phyloP scores from a whole-genome alignment of 768 basidiomycete genomes.

The Podaxis sp. region DNA sequence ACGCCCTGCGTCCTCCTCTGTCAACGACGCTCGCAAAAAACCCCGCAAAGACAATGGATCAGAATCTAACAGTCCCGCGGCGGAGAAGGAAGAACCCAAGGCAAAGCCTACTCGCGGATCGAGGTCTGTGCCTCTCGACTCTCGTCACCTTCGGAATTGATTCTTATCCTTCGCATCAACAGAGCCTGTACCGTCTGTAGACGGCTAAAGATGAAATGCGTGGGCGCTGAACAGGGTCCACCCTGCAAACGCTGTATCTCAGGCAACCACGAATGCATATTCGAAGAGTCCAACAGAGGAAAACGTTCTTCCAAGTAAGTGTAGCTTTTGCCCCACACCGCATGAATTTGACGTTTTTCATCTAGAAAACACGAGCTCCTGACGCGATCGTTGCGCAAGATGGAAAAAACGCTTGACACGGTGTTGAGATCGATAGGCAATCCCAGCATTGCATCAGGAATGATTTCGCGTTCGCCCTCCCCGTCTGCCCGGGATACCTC shows the following conservation, averaged over 20 bases:
- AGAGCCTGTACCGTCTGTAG: slow-evolving; percentile 93
- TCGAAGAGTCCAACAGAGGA: slow-evolving; percentile 95
- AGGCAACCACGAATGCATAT: slow-evolving; percentile 88
- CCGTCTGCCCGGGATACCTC: slow-evolving; percentile 54
- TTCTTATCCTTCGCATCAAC: slow-evolving; percentile 17
- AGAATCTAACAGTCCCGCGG: slow-evolving; percentile 47
- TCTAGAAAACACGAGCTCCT: slow-evolving; percentile 80
- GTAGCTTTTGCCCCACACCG: slow-evolving; percentile 4
- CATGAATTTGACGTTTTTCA: slow-evolving; percentile 23
- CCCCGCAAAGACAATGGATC: slow-evolving; percentile 58
- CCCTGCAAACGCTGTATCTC: slow-evolving; percentile 85
- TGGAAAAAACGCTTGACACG: slow-evolving; percentile 92
- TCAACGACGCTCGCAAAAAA: slow-evolving; percentile 54
- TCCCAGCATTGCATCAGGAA: slow-evolving; percentile 72
- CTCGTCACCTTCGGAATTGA: background rate
- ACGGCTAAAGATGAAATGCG: slow-evolving; percentile 91
- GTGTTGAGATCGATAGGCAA: slow-evolving; percentile 88
- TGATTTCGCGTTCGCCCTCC: slow-evolving; percentile 81
- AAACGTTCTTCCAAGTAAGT: slow-evolving; percentile 82
- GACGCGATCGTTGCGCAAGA: slow-evolving; percentile 79
- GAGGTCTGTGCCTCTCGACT: slow-evolving; percentile 44
- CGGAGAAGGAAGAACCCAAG: slow-evolving; percentile 66
- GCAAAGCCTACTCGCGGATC: slow-evolving; percentile 88
- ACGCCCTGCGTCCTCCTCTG: slow-evolving; percentile 52
- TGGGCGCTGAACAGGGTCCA: slow-evolving; percentile 85